Percentiles rank a stretch among this genome's conserved stretches.
These are phyloP conservation scores for Cercospora citrullina DNA, from an alignment of 2,329 filamentous ascomycete genomes.

Conservation along the genomic window DNA sequence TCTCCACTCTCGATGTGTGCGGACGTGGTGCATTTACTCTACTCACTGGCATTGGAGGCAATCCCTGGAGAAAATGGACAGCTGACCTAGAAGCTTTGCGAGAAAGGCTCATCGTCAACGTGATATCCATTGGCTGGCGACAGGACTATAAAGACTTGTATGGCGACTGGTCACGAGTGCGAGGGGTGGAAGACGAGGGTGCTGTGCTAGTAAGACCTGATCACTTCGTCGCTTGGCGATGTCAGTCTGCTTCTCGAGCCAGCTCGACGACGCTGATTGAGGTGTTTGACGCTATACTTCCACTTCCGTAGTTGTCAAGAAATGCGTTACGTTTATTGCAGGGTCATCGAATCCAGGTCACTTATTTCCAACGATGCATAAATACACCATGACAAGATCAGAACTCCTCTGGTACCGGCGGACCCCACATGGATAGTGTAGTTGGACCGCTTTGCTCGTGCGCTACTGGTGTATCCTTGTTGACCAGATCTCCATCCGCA, in stretches of 20 bases:
- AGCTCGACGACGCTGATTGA: neutral
- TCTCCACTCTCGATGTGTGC: constrained; percentile 60
- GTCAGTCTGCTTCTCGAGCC: neutral
- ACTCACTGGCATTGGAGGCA: constrained; percentile 52
- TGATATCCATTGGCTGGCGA: constrained; percentile 37
- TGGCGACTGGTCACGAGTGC: constrained; percentile 55
- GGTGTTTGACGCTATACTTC: neutral
- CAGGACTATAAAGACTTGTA: constrained; percentile 61
- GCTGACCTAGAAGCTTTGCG: constrained; percentile 33
- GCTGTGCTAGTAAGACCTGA: constrained; percentile 59
- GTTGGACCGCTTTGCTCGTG: constrained; percentile 41
- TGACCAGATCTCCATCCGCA: constrained; percentile 67
- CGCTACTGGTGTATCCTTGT: constrained; percentile 49
- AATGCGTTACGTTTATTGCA: too few relatives aligned
- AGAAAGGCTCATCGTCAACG: constrained; percentile 46
- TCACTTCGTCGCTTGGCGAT: constrained; percentile 54
- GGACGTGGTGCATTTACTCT: constrained; percentile 52
- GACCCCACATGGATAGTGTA: constrained; percentile 35
- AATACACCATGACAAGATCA: neutral
- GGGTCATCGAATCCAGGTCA: too few relatives aligned
- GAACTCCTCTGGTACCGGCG: constrained; percentile 32
- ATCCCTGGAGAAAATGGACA: constrained; percentile 53
- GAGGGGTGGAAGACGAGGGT: constrained; percentile 57
- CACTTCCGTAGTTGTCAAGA: neutral
- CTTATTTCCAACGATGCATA: neutral